These are phyloP conservation scores for Hypericum androsaemum DNA, from an alignment of 345 rosid species.

Conservation along the genomic window DNA sequence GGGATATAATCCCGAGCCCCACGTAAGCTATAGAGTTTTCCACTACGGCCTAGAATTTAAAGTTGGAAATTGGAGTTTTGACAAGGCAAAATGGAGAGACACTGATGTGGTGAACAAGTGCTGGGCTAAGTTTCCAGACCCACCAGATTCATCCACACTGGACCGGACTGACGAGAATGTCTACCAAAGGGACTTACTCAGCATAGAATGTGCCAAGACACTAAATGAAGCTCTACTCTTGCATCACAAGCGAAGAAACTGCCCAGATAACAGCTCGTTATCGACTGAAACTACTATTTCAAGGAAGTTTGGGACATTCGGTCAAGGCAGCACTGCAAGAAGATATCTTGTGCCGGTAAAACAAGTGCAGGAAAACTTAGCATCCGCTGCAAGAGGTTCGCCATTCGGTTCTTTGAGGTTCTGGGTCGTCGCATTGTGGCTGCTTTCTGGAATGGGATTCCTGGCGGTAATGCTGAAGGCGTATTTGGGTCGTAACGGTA, in stretches of 20 bases:
- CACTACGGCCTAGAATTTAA: slow-evolving; percentile 86
- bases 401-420: slow-evolving; percentile 47
- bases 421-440: slow-evolving; percentile 72
- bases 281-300: slow-evolving; percentile 27
- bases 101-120: slow-evolving; percentile 63
- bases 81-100: slow-evolving; percentile 91
- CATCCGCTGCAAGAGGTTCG: slow-evolving; percentile 29
- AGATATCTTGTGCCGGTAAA: slow-evolving; percentile 19
- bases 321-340: slow-evolving; percentile 13
- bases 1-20: slow-evolving; percentile 78
- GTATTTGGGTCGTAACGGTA: slow-evolving; percentile 45
- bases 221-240: slow-evolving; percentile 67
- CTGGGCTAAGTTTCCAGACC: slow-evolving; percentile 88
- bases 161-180: slow-evolving; percentile 35
- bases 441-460: slow-evolving; percentile 64
- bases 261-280: slow-evolving; percentile 38
- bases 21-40: slow-evolving; percentile 69
- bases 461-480: slow-evolving; percentile 42
- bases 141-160: slow-evolving; percentile 57
- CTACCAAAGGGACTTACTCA: slow-evolving; percentile 65
- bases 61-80: slow-evolving; percentile 95
- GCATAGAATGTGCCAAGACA: slow-evolving; percentile 80
- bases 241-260: slow-evolving; percentile 70
- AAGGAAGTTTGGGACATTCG: slow-evolving; percentile 36
- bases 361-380: slow-evolving; percentile 24